A percentile compares a stretch with the other conserved stretches of the same genome.
These are phyloP conservation scores for Cyclanthera cordifolia DNA, from an alignment of 306 rosid species.

Conservation along the genomic window DNA sequence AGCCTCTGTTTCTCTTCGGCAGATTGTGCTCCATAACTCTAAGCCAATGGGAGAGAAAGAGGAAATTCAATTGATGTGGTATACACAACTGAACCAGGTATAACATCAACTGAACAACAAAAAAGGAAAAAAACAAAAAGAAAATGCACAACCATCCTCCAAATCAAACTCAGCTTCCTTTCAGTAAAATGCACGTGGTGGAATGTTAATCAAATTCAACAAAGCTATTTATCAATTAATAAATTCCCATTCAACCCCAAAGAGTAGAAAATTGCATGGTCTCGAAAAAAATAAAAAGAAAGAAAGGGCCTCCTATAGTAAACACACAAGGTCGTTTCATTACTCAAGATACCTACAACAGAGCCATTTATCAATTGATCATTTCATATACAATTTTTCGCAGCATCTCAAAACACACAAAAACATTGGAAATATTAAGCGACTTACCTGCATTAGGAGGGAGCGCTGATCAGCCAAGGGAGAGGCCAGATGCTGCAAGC, in stretches of 20 bases:
- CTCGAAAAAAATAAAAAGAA: background rate
- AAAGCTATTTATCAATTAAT: background rate
- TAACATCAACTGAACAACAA: background rate
- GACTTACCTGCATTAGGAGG: slow-evolving; percentile 73
- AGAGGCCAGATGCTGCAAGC: slow-evolving; percentile 99
- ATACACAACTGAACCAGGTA: background rate
- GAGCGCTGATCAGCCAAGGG: slow-evolving; percentile 87
- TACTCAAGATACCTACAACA: background rate
- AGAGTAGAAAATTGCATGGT: background rate
- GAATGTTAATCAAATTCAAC: background rate
- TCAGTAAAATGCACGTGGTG: background rate
- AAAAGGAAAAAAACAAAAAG: background rate
- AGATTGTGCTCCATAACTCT: slow-evolving; percentile 95
- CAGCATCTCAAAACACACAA: background rate
- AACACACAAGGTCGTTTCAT: background rate
- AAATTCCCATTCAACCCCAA: background rate
- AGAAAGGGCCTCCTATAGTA: background rate
- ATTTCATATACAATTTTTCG: too few relatives aligned
- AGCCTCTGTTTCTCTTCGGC: slow-evolving; percentile 95
- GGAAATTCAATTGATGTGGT: background rate
- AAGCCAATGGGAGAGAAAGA: slow-evolving; percentile 5
- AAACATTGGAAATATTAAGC: background rate
- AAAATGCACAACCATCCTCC: background rate
- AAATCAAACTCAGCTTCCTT: background rate
- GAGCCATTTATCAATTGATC: too few relatives aligned